Conservation (phyloP, 2,329 filamentous ascomycete species). For the Curvularia eragrostidis region DNA sequence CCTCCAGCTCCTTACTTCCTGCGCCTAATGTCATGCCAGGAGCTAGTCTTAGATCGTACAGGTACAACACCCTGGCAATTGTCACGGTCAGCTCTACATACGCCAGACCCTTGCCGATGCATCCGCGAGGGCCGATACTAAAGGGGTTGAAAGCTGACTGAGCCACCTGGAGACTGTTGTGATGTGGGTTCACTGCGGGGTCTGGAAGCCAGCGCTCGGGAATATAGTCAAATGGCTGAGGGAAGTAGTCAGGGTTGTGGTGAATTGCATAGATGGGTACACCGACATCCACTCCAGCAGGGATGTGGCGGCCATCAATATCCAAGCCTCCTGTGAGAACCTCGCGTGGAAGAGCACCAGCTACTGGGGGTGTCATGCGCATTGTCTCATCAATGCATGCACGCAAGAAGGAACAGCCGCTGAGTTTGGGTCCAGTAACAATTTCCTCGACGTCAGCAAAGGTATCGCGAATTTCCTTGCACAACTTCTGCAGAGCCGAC, state of each 20-base stretch:
- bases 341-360: constrained; percentile 48
- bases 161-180: constrained; percentile 51
- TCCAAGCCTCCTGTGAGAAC: constrained; percentile 49
- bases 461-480: constrained; percentile 43
- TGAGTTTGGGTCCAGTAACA: constrained; percentile 43
- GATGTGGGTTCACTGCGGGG: constrained; percentile 37
- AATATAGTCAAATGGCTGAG: constrained; percentile 47
- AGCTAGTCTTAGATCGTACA: constrained; percentile 63
- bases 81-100: constrained; percentile 71
- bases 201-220: constrained; percentile 50
- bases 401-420: constrained; percentile 43
- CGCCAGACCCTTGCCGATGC: constrained; percentile 74
- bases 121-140: constrained; percentile 71
- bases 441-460: constrained; percentile 50
- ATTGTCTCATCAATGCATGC: constrained; percentile 53
- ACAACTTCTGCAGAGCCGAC: constrained; percentile 40
- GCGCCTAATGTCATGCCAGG: constrained; percentile 44
- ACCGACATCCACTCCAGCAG: constrained; percentile 47
- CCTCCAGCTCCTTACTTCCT: constrained; percentile 41
- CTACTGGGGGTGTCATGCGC: constrained; percentile 51
- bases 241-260: constrained; percentile 50
- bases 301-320: constrained; percentile 47
- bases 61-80: constrained; percentile 65
- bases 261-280: constrained; percentile 50
- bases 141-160: constrained; percentile 78